phyloP scores from a whole-genome alignment of 352 stramenopile genomes.

The Blastocystis sp. region DNA sequence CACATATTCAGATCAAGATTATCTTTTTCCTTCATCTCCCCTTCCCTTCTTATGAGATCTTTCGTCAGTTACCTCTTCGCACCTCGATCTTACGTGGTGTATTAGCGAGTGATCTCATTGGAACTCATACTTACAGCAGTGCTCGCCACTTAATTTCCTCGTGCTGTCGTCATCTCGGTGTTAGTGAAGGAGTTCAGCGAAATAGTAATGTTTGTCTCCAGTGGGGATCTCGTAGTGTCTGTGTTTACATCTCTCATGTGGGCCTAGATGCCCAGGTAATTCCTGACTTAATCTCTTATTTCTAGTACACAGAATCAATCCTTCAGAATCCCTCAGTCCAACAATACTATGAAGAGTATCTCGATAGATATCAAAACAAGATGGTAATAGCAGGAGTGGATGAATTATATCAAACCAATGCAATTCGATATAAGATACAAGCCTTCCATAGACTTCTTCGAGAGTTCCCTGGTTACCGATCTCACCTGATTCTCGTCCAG shows the following conservation, averaged over 20 bases:
- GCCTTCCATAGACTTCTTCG: slow-evolving; percentile 41
- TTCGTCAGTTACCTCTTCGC: slow-evolving; percentile 61
- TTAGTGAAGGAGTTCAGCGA: slow-evolving; percentile 1
- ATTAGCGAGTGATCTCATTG: slow-evolving; percentile 30
- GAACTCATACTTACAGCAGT: slow-evolving; percentile 59
- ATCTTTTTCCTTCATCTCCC: slow-evolving; percentile 67
- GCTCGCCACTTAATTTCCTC: slow-evolving; percentile 59
- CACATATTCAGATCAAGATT: slow-evolving; percentile 11
- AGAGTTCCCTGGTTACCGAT: not conserved
- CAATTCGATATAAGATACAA: slow-evolving; percentile 48
- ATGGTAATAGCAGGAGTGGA: slow-evolving; percentile 47
- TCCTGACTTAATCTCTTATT: not conserved
- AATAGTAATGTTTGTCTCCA: slow-evolving; percentile 60
- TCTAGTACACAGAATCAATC: slow-evolving; percentile 6
- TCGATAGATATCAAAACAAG: not conserved
- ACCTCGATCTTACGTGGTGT: slow-evolving; percentile 49
- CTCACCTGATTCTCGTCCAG: not conserved
- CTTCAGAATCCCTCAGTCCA: not conserved
- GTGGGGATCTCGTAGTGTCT: slow-evolving; percentile 28
- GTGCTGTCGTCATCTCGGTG: slow-evolving; percentile 44
- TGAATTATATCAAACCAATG: slow-evolving; percentile 51
- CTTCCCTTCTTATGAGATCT: slow-evolving; percentile 67
- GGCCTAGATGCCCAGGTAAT: slow-evolving; percentile 1
- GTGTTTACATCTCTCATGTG: slow-evolving; percentile 50
- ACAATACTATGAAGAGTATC: not conserved